Percentiles rank a stretch among this genome's conserved stretches.
These are phyloP conservation scores for Beta corolliflora DNA, from an alignment of 179 eudicot genomes.

Conservation along the genomic window DNA sequence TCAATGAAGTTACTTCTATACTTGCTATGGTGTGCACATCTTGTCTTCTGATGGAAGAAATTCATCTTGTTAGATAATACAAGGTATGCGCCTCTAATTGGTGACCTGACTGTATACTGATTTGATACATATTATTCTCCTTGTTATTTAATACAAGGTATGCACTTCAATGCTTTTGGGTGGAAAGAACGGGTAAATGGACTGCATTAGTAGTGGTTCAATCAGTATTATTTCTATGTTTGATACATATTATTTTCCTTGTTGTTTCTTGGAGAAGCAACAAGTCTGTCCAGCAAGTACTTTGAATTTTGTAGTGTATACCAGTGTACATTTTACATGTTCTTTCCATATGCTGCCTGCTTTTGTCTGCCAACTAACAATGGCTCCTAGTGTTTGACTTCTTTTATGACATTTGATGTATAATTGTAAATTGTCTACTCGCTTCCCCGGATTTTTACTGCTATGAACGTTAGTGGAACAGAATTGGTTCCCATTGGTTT, in stretches of 20 bases:
- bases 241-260: constrained; percentile 7
- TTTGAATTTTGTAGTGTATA: not conserved
- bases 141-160: not conserved
- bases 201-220: not conserved
- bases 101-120: not conserved
- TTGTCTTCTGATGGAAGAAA: constrained; percentile 14
- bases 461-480: not conserved
- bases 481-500: not conserved
- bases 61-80: not conserved
- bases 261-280: not conserved
- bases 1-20: not conserved
- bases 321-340: not conserved
- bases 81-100: constrained; percentile 28
- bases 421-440: not conserved
- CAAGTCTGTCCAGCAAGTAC: not conserved
- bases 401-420: not conserved
- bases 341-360: not conserved
- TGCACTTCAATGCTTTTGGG: not conserved
- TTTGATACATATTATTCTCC: not conserved
- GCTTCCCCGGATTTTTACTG: not conserved
- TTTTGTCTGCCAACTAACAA: not conserved
- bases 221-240: not conserved
- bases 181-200: not conserved
- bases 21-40: not conserved
- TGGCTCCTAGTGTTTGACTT: not conserved